Base-by-base conservation (phyloP, 495 filamentous ascomycete genomes). In the Neurospora sp. region DNA sequence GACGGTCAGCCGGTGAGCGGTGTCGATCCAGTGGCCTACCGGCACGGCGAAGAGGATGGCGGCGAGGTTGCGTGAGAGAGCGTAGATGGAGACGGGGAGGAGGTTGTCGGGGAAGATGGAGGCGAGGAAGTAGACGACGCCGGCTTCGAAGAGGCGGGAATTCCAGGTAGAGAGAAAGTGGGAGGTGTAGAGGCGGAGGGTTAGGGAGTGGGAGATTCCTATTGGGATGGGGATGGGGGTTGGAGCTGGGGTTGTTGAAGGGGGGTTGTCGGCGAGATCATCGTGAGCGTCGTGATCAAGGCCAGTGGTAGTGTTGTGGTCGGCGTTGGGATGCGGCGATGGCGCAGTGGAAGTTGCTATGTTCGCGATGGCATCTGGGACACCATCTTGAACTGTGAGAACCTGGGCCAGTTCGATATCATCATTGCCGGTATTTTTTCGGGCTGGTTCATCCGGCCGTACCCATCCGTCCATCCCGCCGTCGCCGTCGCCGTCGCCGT, bases 141-240 rank as follows among this genome's bases (percentile, higher is more conserved):
- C 89, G 71, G 90, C 90, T 76, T 92, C 90, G 79, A 92, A 93
- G 69, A 88, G 81, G 59, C 91, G 85, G 3, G 90, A 89, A 75
- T 92, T 93, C 90, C 90, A 93, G 70, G 90, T 88, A 7, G 90
- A 92, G 2, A 92, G 84, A 72, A 87, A 85, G 78, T 92, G 90
- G 0, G 90, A 83, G 0, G 38, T 41, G 70, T 83, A 83, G 27
- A 83, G 84, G 12, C 78, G 82, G 69, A 66, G 74, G 8, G 81
- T 75, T 59, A 81, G 54, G 54, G 54, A 62, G 54, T 1, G 54
- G 27, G 27, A 35, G 27, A 62, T 62, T 3, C 54, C 48, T 10
- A 54, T 54, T 10, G 46, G 46, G 12, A 62, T 62, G 23, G 54
- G 44, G n/a, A 48, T 48, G 44, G 44, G 37, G 35, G 35, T 37